Percentiles rank a stretch among this genome's conserved stretches.
phyloP scores from a whole-genome alignment of 2,329 filamentous ascomycete species.

The Paecilomyces formosus region DNA sequence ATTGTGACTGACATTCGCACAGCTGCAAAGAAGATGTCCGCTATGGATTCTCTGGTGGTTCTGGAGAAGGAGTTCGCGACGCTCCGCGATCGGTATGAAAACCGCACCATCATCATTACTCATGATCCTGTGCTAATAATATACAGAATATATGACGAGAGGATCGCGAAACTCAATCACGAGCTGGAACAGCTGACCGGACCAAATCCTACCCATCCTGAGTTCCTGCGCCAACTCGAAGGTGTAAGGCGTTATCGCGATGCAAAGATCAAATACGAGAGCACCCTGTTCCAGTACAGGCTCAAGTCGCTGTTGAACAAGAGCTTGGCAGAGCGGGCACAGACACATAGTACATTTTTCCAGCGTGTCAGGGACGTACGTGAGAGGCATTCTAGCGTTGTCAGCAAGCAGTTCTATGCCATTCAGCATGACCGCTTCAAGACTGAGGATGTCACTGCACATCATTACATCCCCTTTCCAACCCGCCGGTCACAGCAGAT shows the following conservation, averaged over 20 bases:
- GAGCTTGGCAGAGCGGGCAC: slow-evolving; percentile 72
- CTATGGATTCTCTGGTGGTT: slow-evolving; percentile 68
- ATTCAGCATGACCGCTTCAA: slow-evolving; percentile 83
- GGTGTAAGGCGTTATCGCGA: slow-evolving; percentile 76
- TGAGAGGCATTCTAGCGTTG: slow-evolving; percentile 68
- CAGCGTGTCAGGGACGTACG: slow-evolving; percentile 77
- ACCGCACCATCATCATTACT: not conserved
- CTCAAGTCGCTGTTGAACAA: slow-evolving; percentile 64
- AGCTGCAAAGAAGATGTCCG: slow-evolving; percentile 73
- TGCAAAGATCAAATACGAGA: slow-evolving; percentile 69
- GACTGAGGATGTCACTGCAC: slow-evolving; percentile 67
- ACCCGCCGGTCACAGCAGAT: slow-evolving; percentile 69
- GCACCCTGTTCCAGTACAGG: slow-evolving; percentile 66
- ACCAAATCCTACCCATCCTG: slow-evolving; percentile 66
- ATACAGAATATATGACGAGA: slow-evolving; percentile 75
- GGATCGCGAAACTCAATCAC: slow-evolving; percentile 69
- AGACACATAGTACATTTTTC: slow-evolving; percentile 84
- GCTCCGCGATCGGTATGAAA: slow-evolving; percentile 57
- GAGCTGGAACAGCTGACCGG: slow-evolving; percentile 55
- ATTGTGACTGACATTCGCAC: slow-evolving; percentile 18
- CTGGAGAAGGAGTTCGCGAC: slow-evolving; percentile 85
- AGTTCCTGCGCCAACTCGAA: slow-evolving; percentile 83
- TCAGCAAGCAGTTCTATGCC: slow-evolving; percentile 86
- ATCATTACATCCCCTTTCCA: slow-evolving; percentile 76
- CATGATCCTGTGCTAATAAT: slow-evolving; percentile 3